A percentile compares a stretch with the other conserved stretches of the same genome.
phyloP scores from a whole-genome alignment of 1,284 basidiomycete genomes.

The Melampsora americana region DNA sequence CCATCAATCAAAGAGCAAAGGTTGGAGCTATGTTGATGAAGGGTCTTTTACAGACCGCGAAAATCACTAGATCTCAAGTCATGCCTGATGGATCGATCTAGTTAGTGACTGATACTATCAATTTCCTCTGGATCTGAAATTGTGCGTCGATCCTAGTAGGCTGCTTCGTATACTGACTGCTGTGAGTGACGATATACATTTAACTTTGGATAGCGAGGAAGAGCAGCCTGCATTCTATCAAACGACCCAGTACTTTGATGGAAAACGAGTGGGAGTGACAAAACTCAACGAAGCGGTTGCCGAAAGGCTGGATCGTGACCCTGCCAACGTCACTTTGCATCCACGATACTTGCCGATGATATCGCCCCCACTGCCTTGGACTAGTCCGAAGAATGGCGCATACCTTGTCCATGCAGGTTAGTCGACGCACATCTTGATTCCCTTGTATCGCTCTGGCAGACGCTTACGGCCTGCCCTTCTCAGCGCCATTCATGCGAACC shows the following conservation, averaged over 20 bases:
- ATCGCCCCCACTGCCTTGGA: conserved; percentile 83
- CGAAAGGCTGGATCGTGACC: conserved; percentile 74
- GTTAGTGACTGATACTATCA: conserved; percentile 7
- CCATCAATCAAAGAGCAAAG: conserved; percentile 33
- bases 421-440: conserved; percentile 13
- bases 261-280: conserved; percentile 86
- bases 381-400: conserved; percentile 72
- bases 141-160: not conserved
- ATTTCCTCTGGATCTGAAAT: not conserved
- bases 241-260: conserved; percentile 86
- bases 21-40: conserved; percentile 38
- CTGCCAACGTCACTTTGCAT: conserved; percentile 72
- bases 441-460: not conserved
- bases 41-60: conserved; percentile 34
- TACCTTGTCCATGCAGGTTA: conserved; percentile 74
- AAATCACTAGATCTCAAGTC: conserved; percentile 26
- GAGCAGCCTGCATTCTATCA: conserved; percentile 88
- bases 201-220: conserved; percentile 57
- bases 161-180: not conserved
- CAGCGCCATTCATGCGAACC: conserved; percentile 80
- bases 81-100: conserved; percentile 40
- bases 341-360: conserved; percentile 96
- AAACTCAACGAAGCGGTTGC: conserved; percentile 78
- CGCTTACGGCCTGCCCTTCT: not conserved
- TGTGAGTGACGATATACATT: not conserved